phyloP scores from a whole-genome alignment of 1,139 yeast genomes.

The Maudiozyma humilis region DNA sequence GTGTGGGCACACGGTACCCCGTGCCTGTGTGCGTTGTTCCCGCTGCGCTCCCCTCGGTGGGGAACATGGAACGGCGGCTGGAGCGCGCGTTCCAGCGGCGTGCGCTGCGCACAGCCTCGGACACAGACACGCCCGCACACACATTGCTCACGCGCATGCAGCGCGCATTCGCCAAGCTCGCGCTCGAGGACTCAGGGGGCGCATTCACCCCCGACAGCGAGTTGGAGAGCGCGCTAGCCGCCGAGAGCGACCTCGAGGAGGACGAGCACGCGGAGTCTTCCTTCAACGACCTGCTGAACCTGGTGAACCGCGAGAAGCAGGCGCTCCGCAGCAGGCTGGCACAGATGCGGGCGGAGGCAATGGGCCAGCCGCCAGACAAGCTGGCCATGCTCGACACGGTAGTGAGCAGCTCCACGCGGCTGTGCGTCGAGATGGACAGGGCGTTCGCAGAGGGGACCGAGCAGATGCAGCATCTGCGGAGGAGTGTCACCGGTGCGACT shows the following conservation, averaged over 20 bases:
- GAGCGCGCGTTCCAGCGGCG: not conserved
- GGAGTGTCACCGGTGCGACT: too few species aligned
- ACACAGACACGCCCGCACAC: too few species aligned
- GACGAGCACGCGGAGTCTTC: not conserved
- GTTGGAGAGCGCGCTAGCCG: not conserved
- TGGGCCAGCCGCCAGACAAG: not conserved
- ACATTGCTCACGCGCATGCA: too few species aligned
- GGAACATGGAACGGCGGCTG: not conserved
- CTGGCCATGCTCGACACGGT: not conserved
- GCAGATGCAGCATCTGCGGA: too few species aligned
- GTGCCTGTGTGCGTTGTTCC: conserved; percentile 46
- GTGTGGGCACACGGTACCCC: conserved; percentile 54
- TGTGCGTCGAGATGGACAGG: not conserved
- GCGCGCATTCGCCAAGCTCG: too few species aligned
- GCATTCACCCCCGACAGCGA: too few species aligned
- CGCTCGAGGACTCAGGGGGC: too few species aligned
- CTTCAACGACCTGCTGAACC: not conserved
- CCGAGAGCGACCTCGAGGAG: not conserved
- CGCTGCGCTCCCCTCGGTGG: not conserved
- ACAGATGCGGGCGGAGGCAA: not conserved
- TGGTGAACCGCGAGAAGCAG: not conserved
- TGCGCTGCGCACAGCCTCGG: not conserved
- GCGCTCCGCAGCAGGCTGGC: not conserved
- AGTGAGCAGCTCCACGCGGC: not conserved
- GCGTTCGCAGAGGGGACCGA: not conserved